phyloP scores from a whole-genome alignment of 495 filamentous ascomycete species.

The Cairneyella variabilis region DNA sequence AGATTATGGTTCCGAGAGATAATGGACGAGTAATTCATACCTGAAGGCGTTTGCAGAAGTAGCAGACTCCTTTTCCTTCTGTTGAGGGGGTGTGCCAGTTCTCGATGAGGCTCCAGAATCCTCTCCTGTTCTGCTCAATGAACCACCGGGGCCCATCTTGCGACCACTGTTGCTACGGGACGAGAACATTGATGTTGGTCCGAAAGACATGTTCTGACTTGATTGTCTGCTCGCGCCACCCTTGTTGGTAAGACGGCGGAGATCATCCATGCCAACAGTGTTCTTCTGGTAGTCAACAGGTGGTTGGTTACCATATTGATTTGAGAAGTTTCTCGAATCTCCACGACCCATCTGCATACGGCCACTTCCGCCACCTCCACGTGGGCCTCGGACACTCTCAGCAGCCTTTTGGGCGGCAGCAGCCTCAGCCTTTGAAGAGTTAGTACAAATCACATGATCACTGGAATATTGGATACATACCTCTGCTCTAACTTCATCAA shows the following conservation, averaged over 20 bases:
- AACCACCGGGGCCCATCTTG: slow-evolving; percentile 69
- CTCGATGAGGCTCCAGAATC: slow-evolving; percentile 82
- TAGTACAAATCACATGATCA: background rate
- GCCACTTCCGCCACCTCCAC: slow-evolving; percentile 57
- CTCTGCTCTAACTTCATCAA: slow-evolving; percentile 85
- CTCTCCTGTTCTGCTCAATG: slow-evolving; percentile 66
- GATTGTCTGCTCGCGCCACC: slow-evolving; percentile 41
- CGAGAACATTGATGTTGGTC: slow-evolving; percentile 74
- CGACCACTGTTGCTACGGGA: slow-evolving; percentile 79
- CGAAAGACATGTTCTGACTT: slow-evolving; percentile 65
- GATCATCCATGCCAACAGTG: slow-evolving; percentile 84
- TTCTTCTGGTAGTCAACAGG: slow-evolving; percentile 65
- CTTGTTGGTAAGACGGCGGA: slow-evolving; percentile 68
- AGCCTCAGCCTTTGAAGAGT: slow-evolving; percentile 52
- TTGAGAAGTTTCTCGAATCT: slow-evolving; percentile 77
- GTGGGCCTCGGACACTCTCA: slow-evolving; percentile 57
- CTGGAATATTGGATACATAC: slow-evolving; percentile 40
- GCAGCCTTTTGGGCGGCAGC: slow-evolving; percentile 63
- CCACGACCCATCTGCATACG: slow-evolving; percentile 73
- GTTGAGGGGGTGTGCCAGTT: slow-evolving; percentile 79
- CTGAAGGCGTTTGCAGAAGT: slow-evolving; percentile 84
- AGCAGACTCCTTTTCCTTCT: slow-evolving; percentile 61
- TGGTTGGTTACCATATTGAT: slow-evolving; percentile 57
- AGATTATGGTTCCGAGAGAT: background rate
- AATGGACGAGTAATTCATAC: slow-evolving; percentile 44